Evolutionary conservation across 768 basidiomycete species (phyloP).

Genomic region (Tylopilus intermedius): DNA sequence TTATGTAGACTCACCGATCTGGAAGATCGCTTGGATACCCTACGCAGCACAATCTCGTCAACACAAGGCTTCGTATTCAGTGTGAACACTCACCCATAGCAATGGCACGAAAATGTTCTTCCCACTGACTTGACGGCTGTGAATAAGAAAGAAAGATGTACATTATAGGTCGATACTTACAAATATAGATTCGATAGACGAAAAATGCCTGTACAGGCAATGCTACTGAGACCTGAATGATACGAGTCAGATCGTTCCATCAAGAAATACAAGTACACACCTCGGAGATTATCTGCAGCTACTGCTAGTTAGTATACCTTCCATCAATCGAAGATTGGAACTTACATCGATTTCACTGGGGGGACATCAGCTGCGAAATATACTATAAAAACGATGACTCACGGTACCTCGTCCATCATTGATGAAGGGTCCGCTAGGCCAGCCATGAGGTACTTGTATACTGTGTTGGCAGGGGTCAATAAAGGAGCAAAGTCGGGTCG

Average conservation of each 20-base stretch:
- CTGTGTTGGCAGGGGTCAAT: background rate
- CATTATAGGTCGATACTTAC: background rate
- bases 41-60: background rate
- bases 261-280: background rate
- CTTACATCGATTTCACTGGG: constrained; percentile 12
- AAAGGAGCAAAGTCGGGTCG: too few species aligned
- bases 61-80: background rate
- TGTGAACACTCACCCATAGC: constrained; percentile 6
- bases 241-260: background rate
- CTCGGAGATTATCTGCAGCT: constrained; percentile 5
- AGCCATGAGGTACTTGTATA: constrained; percentile 4
- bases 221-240: background rate
- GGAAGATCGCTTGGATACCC: background rate
- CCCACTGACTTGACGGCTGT: constrained; percentile 1
- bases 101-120: constrained; percentile 1
- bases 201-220: background rate
- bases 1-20: constrained; percentile 2
- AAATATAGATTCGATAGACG: constrained; percentile 5
- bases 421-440: background rate
- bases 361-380: background rate
- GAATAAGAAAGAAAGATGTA: background rate
- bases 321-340: background rate
- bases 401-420: background rate
- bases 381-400: background rate
- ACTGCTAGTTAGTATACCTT: background rate